Evolutionary conservation across 73 alveolate species (phyloP).

Genomic region (Durusdinium trenchii): DNA sequence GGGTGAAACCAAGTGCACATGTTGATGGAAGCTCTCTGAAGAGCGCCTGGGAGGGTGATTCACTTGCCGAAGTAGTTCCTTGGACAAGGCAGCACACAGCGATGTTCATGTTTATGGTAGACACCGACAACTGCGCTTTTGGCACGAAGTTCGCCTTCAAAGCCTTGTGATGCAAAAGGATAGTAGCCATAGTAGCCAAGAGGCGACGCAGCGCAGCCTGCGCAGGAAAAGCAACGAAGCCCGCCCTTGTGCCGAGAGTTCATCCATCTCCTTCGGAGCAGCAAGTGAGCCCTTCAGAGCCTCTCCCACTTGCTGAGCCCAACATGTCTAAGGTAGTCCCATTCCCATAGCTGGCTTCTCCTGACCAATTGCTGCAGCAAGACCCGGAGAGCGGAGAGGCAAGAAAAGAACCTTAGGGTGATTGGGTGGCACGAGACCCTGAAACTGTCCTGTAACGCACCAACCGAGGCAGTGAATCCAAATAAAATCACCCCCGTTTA

Average conservation of each 20-base stretch:
- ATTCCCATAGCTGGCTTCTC: not conserved
- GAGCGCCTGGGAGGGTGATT: constrained; percentile 30
- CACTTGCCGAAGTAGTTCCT: constrained; percentile 68
- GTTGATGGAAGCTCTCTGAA: too few species aligned
- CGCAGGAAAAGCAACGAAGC: constrained; percentile 71
- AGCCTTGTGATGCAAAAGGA: not conserved
- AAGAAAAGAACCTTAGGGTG: constrained; percentile 59
- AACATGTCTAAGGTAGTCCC: not conserved
- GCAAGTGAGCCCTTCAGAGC: not conserved
- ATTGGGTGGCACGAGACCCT: not conserved
- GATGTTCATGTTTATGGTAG: not conserved
- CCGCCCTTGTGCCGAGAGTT: constrained; percentile 67
- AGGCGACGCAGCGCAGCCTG: constrained; percentile 62
- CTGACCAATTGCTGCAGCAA: constrained; percentile 90
- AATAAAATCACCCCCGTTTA: too few species aligned
- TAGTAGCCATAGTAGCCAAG: not conserved
- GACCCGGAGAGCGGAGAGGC: constrained; percentile 51
- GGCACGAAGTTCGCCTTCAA: not conserved
- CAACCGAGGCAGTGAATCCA: too few species aligned
- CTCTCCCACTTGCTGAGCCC: not conserved
- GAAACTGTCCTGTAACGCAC: too few species aligned
- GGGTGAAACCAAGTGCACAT: not conserved
- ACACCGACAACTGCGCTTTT: not conserved
- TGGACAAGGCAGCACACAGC: not conserved
- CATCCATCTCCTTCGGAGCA: constrained; percentile 55